Evolutionary conservation across 495 filamentous ascomycete genomes (phyloP).

Genomic region (Aspergillus cristatus): DNA sequence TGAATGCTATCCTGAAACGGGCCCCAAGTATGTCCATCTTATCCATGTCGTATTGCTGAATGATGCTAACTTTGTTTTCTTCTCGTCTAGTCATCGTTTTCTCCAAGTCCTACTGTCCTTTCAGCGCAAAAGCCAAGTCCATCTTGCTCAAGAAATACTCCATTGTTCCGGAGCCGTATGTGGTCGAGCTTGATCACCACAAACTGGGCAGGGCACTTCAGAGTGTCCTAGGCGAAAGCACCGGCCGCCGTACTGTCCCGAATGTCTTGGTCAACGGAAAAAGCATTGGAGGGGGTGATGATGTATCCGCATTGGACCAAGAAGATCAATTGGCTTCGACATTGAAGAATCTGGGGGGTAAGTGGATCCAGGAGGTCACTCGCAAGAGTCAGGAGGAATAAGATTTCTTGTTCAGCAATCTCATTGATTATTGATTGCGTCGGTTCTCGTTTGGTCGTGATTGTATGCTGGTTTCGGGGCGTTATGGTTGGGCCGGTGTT

Average conservation of each 20-base stretch:
- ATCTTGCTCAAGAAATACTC: conserved; percentile 74
- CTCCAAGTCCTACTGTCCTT: conserved; percentile 86
- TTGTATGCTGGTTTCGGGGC: no score
- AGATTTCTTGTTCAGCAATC: background rate
- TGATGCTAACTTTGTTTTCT: conserved; percentile 15
- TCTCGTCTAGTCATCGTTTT: conserved; percentile 73
- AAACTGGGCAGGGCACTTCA: conserved; percentile 65
- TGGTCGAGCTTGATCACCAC: conserved; percentile 87
- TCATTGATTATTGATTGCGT: conserved; percentile 4
- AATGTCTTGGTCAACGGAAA: conserved; percentile 82
- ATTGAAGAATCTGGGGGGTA: conserved; percentile 63
- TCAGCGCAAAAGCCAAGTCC: conserved; percentile 70
- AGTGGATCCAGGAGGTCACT: conserved; percentile 48
- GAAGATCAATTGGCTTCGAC: conserved; percentile 61
- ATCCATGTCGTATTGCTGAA: conserved; percentile 1
- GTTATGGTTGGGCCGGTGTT: no score
- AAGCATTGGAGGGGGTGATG: conserved; percentile 87
- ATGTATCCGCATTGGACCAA: conserved; percentile 63
- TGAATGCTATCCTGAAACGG: conserved; percentile 70
- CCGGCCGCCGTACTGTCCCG: conserved; percentile 77
- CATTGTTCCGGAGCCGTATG: conserved; percentile 72
- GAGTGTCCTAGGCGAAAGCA: conserved; percentile 54
- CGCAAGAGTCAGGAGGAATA: conserved; percentile 4
- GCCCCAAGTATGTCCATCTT: conserved; percentile 56
- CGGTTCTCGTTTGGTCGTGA: conserved; percentile 1